Evolutionary conservation across 805 yeast species (phyloP).

Genomic region (Sugiyamaella marilandica): DNA sequence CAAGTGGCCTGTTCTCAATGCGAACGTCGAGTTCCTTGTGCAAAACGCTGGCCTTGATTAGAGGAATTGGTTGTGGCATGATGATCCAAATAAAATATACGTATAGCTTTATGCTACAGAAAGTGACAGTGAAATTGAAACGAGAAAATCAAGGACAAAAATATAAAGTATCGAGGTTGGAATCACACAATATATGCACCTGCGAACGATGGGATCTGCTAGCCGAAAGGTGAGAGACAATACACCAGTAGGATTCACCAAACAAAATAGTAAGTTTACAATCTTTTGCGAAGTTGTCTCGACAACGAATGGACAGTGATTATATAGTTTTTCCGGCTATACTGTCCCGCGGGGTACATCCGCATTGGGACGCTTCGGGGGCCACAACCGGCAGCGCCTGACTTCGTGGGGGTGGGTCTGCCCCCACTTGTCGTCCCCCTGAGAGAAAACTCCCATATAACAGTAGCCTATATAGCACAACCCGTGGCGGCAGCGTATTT

Average conservation of each 20-base stretch:
- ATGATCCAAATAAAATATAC: not conserved
- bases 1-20: slow-evolving; percentile 14
- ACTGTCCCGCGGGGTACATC: not conserved
- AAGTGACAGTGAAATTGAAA: not conserved
- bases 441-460: not conserved
- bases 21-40: slow-evolving; percentile 17
- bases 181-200: too few relatives aligned
- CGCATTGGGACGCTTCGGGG: not conserved
- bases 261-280: too few relatives aligned
- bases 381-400: not conserved
- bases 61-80: slow-evolving; percentile 3
- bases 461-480: not conserved
- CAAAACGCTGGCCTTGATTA: slow-evolving; percentile 17
- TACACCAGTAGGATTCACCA: too few relatives aligned
- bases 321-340: not conserved
- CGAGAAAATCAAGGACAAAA: not conserved
- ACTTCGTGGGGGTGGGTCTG: not conserved
- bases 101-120: not conserved
- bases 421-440: not conserved
- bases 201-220: too few relatives aligned
- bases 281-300: too few relatives aligned
- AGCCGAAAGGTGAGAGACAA: too few relatives aligned
- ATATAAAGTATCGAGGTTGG: too few relatives aligned
- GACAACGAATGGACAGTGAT: not conserved
- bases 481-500: not conserved